Evolutionary conservation across 2,329 filamentous ascomycete genomes (phyloP), one percentile per base, ranked within the genome.

Genomic region (Ophiostoma australiae): DNA sequence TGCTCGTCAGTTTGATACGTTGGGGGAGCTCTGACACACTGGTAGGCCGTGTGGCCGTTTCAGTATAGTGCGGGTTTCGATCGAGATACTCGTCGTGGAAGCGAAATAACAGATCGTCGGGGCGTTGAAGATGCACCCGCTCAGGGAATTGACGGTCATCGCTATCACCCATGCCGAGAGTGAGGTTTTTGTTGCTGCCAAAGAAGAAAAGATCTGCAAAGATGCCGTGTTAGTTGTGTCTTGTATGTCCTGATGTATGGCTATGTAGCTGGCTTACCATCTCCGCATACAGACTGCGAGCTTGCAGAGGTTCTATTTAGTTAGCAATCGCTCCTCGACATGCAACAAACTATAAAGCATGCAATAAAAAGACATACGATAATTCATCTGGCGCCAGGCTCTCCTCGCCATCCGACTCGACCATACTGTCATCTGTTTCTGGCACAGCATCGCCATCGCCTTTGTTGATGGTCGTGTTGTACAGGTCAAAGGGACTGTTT

Each of bases 111-210:
- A 98, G 83, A 77, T 92, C 88, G 33, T 92, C 89, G 0, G 95
- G 93, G 20, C 94, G 88, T 70, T 88, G 87, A 44, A 98, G 80
- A 41, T 85, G 82, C 13, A 97, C 88, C 11, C 93, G 90, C 78
- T 98, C 95, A 0, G 95, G 95, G 76, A 91, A 97, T 74, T 98
- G 94, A 3, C 95, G 89, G 77, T 99, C 94, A 78, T 97, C 93
- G 76, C 96, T 91, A 77, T 99, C 94, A n/a, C 94, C 94, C 72
- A 98, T 90, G 1, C 95, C 95, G 31, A 99, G 86, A 0, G 92
- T 95, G 11, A 97, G 81, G 75, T 99, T 99, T 77, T 95, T 96
- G 80, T 97, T 99, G 80, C 94, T 98, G 68, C 95, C 95, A 80
- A 98, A 97, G 0, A 93, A 90, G 76, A 93, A 98, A 0, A 97